These are phyloP conservation scores for Colletotrichum siamense DNA, from an alignment of 2,329 filamentous ascomycete genomes.

Conservation along the genomic window DNA sequence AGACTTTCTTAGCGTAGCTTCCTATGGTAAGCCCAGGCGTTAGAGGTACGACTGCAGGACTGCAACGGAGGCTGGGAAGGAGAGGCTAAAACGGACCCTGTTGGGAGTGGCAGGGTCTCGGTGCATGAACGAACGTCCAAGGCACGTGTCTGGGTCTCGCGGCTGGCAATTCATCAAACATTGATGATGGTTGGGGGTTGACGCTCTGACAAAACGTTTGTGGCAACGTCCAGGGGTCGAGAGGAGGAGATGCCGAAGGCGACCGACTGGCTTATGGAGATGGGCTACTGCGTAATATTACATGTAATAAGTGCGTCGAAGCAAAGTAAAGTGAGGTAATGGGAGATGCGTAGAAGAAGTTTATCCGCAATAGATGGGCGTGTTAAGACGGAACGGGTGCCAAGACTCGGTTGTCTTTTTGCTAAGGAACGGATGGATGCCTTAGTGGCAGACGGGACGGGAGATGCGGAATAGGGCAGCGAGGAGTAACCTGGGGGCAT, in stretches of 20 bases:
- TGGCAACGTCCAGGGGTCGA: background rate
- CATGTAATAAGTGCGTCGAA: background rate
- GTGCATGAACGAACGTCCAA: background rate
- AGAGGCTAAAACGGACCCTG: constrained; percentile 1
- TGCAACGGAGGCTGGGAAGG: background rate
- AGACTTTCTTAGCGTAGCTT: background rate
- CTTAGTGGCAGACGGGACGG: constrained; percentile 7
- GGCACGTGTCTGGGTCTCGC: background rate
- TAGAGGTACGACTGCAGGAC: background rate
- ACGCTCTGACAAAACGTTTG: constrained; percentile 4
- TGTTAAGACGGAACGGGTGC: background rate
- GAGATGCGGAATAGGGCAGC: constrained; percentile 4
- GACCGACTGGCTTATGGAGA: background rate
- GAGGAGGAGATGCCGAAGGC: background rate
- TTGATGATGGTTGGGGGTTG: background rate
- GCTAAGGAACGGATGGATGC: background rate
- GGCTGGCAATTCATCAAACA: background rate
- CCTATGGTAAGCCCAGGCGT: background rate
- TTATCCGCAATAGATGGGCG: background rate
- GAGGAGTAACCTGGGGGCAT: background rate
- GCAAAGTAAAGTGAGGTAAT: background rate
- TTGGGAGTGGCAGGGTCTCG: background rate
- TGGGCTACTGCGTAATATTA: background rate
- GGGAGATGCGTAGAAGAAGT: background rate
- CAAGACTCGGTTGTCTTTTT: background rate